Evolutionary conservation across 805 yeast species (phyloP).

Genomic region (Tetrapisispora phaffii): DNA sequence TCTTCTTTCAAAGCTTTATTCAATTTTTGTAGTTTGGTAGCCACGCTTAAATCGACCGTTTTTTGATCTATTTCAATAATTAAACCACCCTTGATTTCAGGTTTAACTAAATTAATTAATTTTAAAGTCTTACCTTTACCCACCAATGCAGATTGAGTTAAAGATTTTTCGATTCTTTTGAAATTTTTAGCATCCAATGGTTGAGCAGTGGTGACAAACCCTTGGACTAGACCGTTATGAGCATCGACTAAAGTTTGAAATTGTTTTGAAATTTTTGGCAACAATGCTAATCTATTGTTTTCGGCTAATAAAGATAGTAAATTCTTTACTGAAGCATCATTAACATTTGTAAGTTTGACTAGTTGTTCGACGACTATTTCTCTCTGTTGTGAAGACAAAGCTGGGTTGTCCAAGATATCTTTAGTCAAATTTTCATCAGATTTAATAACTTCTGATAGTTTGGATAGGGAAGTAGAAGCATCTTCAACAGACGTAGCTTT

Average conservation of each 20-base stretch:
- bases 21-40: slow-evolving; percentile 75
- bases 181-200: slow-evolving; percentile 75
- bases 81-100: slow-evolving; percentile 91
- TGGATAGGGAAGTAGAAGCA: slow-evolving; percentile 54
- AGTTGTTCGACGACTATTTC: slow-evolving; percentile 55
- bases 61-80: slow-evolving; percentile 93
- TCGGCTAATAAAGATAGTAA: slow-evolving; percentile 80
- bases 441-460: slow-evolving; percentile 42
- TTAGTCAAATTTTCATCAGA: slow-evolving; percentile 51
- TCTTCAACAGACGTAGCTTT: slow-evolving; percentile 68
- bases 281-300: slow-evolving; percentile 80
- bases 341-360: slow-evolving; percentile 9
- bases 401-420: slow-evolving; percentile 67
- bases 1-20: slow-evolving; percentile 84
- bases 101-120: slow-evolving; percentile 72
- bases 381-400: slow-evolving; percentile 70
- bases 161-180: slow-evolving; percentile 67
- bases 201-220: slow-evolving; percentile 79
- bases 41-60: slow-evolving; percentile 87
- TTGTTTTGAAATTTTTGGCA: slow-evolving; percentile 56
- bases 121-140: slow-evolving; percentile 80
- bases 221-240: slow-evolving; percentile 84
- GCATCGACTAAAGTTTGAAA: slow-evolving; percentile 78
- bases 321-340: slow-evolving; percentile 67
- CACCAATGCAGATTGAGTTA: slow-evolving; percentile 68